Conservation (phyloP, 2,329 filamentous ascomycete genomes). For the Arthrinium puccinioides region DNA sequence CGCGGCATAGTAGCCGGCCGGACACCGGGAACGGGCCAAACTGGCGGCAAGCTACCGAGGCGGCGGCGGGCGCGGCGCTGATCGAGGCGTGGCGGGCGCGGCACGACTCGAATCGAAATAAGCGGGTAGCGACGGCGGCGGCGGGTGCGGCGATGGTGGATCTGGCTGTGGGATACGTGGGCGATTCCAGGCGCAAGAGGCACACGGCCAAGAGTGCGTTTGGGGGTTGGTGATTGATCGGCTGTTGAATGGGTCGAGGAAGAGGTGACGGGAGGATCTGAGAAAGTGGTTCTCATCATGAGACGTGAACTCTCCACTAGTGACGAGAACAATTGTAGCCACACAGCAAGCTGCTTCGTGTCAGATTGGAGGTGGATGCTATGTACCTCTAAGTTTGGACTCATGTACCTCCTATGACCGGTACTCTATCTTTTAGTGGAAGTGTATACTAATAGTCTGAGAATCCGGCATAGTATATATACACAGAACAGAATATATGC, state of each 20-base stretch:
- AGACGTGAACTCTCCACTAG: too few species aligned
- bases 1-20: too few species aligned
- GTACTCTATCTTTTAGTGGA: too few species aligned
- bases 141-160: constrained; percentile 17
- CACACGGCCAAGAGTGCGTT: constrained; percentile 15
- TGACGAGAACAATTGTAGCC: too few species aligned
- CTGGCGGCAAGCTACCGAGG: constrained; percentile 13
- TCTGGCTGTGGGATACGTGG: constrained; percentile 9
- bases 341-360: too few species aligned
- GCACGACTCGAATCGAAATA: constrained; percentile 8
- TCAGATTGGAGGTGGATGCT: too few species aligned
- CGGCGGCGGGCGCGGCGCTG: constrained; percentile 14
- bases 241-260: constrained; percentile 13
- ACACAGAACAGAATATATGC: too few species aligned
- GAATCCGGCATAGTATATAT: too few species aligned
- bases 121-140: constrained; percentile 18
- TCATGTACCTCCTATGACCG: too few species aligned
- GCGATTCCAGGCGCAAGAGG: constrained; percentile 10
- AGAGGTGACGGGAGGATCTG: background rate
- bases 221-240: constrained; percentile 17
- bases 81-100: constrained; percentile 16
- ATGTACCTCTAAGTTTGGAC: too few species aligned
- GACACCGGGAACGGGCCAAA: constrained; percentile 7
- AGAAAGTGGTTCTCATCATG: too few species aligned
- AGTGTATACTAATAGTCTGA: too few species aligned